phyloP scores from a whole-genome alignment of 306 rosid species.

The Canavalia gladiata region DNA sequence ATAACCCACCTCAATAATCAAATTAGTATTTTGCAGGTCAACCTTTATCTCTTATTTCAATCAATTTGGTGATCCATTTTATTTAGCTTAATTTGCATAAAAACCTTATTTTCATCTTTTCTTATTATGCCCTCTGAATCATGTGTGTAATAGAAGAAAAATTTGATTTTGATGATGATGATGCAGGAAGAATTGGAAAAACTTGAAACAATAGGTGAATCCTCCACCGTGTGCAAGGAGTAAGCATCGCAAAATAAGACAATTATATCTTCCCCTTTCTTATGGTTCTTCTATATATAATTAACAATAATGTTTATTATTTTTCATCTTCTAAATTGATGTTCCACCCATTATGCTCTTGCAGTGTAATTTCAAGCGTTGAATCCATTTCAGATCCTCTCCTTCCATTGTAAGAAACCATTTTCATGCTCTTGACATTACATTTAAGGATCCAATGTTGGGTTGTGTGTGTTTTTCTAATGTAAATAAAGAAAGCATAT shows the following conservation, averaged over 20 bases:
- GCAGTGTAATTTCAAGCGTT: slow-evolving; percentile 75
- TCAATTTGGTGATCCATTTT: not conserved
- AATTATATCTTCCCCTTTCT: not conserved
- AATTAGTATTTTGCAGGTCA: slow-evolving; percentile 73
- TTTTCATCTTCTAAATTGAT: not conserved
- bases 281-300: not conserved
- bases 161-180: slow-evolving; percentile 40
- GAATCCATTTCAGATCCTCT: slow-evolving; percentile 81
- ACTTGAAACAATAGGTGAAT: slow-evolving; percentile 68
- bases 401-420: slow-evolving; percentile 74
- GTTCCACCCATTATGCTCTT: slow-evolving; percentile 16
- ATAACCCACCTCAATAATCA: slow-evolving; percentile 70
- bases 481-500: not conserved
- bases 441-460: slow-evolving; percentile 14
- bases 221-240: slow-evolving; percentile 82
- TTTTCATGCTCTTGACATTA: not conserved
- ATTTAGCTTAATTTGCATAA: not conserved
- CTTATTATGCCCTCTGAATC: not conserved
- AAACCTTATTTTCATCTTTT: not conserved
- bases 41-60: not conserved
- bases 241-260: slow-evolving; percentile 54
- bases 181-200: slow-evolving; percentile 77
- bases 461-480: slow-evolving; percentile 11
- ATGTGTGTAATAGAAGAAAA: not conserved
- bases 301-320: not conserved